Base-by-base conservation (phyloP, 1,284 basidiomycete species). In the Irpex rosettiformis region DNA sequence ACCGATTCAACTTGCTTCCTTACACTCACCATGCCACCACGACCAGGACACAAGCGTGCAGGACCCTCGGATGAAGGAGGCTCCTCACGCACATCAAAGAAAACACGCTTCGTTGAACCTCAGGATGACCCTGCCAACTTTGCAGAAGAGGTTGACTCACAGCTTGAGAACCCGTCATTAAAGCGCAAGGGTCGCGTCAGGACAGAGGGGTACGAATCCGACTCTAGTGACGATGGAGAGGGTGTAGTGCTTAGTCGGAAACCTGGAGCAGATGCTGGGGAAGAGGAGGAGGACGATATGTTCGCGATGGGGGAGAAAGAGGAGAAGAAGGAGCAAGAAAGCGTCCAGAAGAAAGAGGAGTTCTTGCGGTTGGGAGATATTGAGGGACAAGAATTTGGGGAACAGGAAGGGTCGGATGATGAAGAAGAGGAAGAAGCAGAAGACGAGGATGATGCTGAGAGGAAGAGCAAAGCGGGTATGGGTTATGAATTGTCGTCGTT, bases 401-500 rank as follows among this genome's bases (percentile, higher is more conserved):
- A 89, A 66, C 78, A 80, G 66, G 77, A 82, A n/a, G 79, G 75
- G 7, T 80, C 78, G 1, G 78, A 77, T 0, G 80, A 78, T 27
- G 53, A 56, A 3, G 48, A 47, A n/a, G 60, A 61, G 11, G 60
- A 43, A n/a, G 84, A 85, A 58, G 84, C 84, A 0, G 88, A 85
- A 64, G 90, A 92, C 66, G 91, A 94, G 67, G 91, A 93, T 67
- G 92, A 91, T 56, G 82, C 80, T 21, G 80, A 84, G 70, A 79
- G 87, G 67, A 75, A 81, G 70, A 86, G 84, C 75, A 93, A 92
- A 70, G 85, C 81, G 28, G 93, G 91, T 24, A 96, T 97, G 95
- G 97, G 96, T 1, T 94, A 80, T 73, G 91, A 96, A 67, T 72
- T 98, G 11, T 96, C 93, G 6, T 91, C 91, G 29, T 99, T 99